Evolutionary conservation across 148 eudicot genomes (phyloP).

Genomic region (Heliosperma pusillum): DNA sequence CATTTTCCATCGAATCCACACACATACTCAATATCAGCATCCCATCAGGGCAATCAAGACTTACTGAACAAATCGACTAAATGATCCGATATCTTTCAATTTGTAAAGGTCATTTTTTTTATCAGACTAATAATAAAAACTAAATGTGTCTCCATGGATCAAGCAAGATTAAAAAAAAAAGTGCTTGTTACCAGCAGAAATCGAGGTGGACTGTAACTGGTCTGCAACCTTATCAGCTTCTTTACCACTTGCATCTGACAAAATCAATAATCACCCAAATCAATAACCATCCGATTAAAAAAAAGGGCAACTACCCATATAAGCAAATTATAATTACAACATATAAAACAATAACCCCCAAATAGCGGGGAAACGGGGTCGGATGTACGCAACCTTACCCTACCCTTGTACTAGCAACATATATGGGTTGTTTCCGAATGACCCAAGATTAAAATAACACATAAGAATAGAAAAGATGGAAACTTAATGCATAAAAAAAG

Average conservation of each 20-base stretch:
- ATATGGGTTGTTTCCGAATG: too few relatives aligned
- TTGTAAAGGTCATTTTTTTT: not conserved
- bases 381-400: too few relatives aligned
- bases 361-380: not conserved
- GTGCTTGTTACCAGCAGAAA: slow-evolving; percentile 40
- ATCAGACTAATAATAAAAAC: not conserved
- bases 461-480: slow-evolving; percentile 7
- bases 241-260: slow-evolving; percentile 35
- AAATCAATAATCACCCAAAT: not conserved
- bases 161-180: slow-evolving; percentile 6
- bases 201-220: slow-evolving; percentile 68
- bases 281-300: slow-evolving; percentile 12
- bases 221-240: slow-evolving; percentile 70
- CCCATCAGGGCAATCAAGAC: not conserved
- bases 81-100: not conserved
- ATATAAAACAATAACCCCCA: too few relatives aligned
- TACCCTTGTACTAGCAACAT: too few relatives aligned
- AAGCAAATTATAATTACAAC: not conserved
- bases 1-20: not conserved
- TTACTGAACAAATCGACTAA: not conserved
- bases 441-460: not conserved
- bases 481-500: not conserved
- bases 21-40: not conserved
- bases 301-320: not conserved
- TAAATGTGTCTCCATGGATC: not conserved